Base-by-base conservation (phyloP, 108 stramenopile genomes). In the Cyclostephanos invisitatus region DNA sequence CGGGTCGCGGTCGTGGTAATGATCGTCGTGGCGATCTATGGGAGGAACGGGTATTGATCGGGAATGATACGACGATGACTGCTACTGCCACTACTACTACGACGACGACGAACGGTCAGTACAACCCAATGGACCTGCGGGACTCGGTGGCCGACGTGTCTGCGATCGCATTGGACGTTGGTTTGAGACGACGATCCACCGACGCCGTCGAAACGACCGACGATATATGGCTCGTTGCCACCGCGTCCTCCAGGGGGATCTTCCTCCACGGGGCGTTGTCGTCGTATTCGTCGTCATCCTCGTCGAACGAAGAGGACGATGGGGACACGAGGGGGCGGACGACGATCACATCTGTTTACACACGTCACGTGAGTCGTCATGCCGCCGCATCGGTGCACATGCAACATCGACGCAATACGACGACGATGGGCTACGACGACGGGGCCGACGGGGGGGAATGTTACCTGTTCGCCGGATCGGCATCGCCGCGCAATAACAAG, bases 401-500 rank as follows among this genome's bases (percentile, higher is more conserved):
- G 46, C 60, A 61, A 9, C 37, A 37, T 42, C 60, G 20, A 38
- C 53, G 25, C n/a, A 54, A 54, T 25, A 12, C 6, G 55, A 74
- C 62, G 37, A 29, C 69, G 78, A 32, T 49, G 60, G 28, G 60
- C 5, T 37, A 46, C 22, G 0, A 9, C 5, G 40, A 66, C 18
- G 28, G 42, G 0, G 40, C 62, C n/a, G n/a, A n/a, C n/a, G n/a
- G n/a, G 7, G 37, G 77, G 53, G 72, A 78, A 56, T 61, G 82
- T 53, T 76, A 86, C 46, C 20, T 85, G 7, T 68, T 90, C 68
- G 67, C 85, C 14, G 93, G 93, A 62, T 89, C 90, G 40, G 90
- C 93, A 1, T 75, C 82, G 25, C 90, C 89, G 47, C 72, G 86
- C 56, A 83, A 91, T 70, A 94, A 94, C 78, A 89, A 87, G 70